phyloP scores from a whole-genome alignment of 345 rosid genomes.

The Angophora floribunda region DNA sequence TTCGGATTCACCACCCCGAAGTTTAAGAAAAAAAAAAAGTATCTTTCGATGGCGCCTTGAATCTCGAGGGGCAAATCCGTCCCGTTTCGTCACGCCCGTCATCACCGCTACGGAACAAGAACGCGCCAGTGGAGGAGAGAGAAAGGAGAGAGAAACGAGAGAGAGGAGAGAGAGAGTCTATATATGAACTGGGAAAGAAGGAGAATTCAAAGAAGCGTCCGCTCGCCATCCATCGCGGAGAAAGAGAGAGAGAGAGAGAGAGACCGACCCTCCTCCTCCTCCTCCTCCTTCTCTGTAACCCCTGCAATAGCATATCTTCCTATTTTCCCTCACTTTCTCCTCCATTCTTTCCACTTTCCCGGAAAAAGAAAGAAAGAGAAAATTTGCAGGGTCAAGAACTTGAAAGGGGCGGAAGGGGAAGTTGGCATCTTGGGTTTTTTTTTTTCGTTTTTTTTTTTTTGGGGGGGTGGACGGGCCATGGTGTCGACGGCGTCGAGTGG shows the following conservation, averaged over 20 bases:
- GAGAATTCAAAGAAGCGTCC: background rate
- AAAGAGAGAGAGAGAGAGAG: background rate
- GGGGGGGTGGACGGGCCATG: slow-evolving; percentile 6
- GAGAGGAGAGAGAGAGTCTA: background rate
- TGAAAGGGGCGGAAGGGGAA: background rate
- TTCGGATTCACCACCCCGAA: background rate
- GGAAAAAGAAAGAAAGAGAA: background rate
- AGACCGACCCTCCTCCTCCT: background rate
- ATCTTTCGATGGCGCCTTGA: background rate
- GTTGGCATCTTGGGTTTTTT: background rate
- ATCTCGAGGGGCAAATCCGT: background rate
- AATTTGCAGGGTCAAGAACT: background rate
- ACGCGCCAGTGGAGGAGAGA: background rate
- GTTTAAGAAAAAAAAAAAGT: background rate
- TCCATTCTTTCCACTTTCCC: background rate
- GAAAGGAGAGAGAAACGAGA: background rate
- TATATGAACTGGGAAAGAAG: background rate
- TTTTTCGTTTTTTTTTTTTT: no score
- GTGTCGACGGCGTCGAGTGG: slow-evolving; percentile 36
- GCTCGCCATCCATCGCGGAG: background rate
- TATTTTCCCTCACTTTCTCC: background rate
- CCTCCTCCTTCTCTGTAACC: background rate
- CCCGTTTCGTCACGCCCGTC: background rate
- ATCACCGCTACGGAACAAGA: background rate
- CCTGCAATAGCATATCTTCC: background rate